phyloP scores from a whole-genome alignment of 352 stramenopile genomes.

The Thalassiosira tumida region DNA sequence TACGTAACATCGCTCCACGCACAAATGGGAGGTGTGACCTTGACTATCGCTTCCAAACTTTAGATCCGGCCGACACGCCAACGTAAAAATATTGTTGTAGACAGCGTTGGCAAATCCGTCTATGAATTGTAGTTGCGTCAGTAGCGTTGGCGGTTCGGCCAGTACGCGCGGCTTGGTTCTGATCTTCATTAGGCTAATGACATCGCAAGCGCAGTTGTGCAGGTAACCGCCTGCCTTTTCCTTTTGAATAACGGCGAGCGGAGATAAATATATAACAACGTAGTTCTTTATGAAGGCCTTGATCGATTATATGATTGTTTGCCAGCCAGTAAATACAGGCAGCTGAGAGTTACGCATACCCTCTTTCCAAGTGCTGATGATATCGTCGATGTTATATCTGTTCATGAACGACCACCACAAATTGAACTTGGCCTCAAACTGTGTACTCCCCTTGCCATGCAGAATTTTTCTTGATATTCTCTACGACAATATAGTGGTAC shows the following conservation, averaged over 20 bases:
- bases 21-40: not conserved
- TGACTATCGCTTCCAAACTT: not conserved
- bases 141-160: not conserved
- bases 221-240: not conserved
- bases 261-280: not conserved
- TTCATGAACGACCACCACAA: not conserved
- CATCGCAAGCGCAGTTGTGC: not conserved
- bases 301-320: not conserved
- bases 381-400: not conserved
- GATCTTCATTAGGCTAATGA: conserved; percentile 3
- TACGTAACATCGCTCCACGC: not conserved
- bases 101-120: not conserved
- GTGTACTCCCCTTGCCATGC: not conserved
- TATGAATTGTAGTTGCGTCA: not conserved
- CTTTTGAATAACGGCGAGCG: not conserved
- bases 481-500: not conserved
- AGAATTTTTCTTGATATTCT: not conserved
- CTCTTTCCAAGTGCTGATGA: not conserved
- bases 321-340: conserved; percentile 17
- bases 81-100: not conserved
- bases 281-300: not conserved
- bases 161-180: not conserved
- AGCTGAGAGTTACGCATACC: not conserved
- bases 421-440: not conserved
- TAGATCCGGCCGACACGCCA: not conserved